A percentile compares a stretch with the other conserved stretches of the same genome.
Conservation (phyloP, 2,329 filamentous ascomycete species). For the Cryoendolithus antarcticus region DNA sequence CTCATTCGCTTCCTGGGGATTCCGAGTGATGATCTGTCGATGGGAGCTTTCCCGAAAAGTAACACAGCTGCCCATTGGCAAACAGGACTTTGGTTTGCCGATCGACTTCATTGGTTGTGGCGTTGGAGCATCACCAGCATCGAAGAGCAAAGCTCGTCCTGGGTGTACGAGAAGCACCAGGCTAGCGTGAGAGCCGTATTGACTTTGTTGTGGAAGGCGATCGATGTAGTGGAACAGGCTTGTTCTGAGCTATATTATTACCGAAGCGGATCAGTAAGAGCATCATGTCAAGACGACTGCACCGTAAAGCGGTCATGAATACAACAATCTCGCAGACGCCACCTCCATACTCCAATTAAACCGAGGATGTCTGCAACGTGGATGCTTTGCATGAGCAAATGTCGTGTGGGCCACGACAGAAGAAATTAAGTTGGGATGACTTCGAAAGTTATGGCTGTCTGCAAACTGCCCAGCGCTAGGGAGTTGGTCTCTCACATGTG, state of each 20-base stretch:
- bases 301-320: no score
- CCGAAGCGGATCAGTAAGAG: no score
- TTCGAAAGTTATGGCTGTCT: no score
- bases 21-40: slow-evolving; percentile 9
- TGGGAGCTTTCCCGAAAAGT: slow-evolving; percentile 12
- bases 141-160: slow-evolving; percentile 14
- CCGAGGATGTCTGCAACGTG: no score
- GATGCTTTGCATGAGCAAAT: no score
- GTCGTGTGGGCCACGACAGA: no score
- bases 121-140: slow-evolving; percentile 17
- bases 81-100: slow-evolving; percentile 10
- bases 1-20: slow-evolving; percentile 12
- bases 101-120: slow-evolving; percentile 14
- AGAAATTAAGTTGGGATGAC: no score
- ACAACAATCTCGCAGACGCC: no score
- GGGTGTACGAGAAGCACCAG: slow-evolving; percentile 12
- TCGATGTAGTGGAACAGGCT: slow-evolving; percentile 15
- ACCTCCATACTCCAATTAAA: no score
- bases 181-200: slow-evolving; percentile 9
- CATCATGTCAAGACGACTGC: no score
- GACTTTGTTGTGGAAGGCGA: slow-evolving; percentile 11
- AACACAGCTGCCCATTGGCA: slow-evolving; percentile 18
- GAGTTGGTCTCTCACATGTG: no score
- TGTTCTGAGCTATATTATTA: slow-evolving; percentile 16
- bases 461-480: no score